Percentiles rank a stretch among this genome's conserved stretches.
phyloP scores from a whole-genome alignment of 495 filamentous ascomycete species.

The Pseudevernia furfuracea region DNA sequence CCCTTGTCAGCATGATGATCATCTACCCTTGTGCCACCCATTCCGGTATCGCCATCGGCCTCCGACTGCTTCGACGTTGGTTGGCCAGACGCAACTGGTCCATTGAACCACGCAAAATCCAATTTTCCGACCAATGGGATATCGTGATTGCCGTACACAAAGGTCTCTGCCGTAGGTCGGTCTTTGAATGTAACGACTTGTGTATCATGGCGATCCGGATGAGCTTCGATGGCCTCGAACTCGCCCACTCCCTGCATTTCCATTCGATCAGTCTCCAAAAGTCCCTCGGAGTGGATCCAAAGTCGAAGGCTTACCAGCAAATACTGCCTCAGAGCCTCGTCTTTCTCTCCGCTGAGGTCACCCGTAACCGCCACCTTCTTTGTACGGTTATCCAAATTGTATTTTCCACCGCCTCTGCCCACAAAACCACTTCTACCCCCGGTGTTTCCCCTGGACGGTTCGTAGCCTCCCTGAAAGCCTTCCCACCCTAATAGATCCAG shows the following conservation, averaged over 20 bases:
- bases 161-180: conserved; percentile 80
- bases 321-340: conserved; percentile 78
- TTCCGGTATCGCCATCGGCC: conserved; percentile 34
- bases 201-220: conserved; percentile 48
- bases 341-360: conserved; percentile 59
- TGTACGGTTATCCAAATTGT: conserved; percentile 81
- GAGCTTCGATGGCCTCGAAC: conserved; percentile 65
- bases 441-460: conserved; percentile 40
- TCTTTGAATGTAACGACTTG: conserved; percentile 78
- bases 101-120: conserved; percentile 62
- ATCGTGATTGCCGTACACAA: conserved; percentile 58
- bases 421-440: conserved; percentile 42
- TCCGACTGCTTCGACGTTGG: conserved; percentile 2
- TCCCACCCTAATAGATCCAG: conserved; percentile 27
- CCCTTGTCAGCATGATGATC: conserved; percentile 23
- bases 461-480: conserved; percentile 32
- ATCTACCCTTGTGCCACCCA: conserved; percentile 28
- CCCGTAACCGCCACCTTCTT: conserved; percentile 67
- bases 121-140: conserved; percentile 72
- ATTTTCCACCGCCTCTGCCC: conserved; percentile 49
- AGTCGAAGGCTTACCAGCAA: conserved; percentile 60
- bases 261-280: conserved; percentile 12
- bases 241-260: conserved; percentile 65
- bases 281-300: neutral
- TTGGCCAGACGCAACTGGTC: conserved; percentile 13